A percentile compares a stretch with the other conserved stretches of the same genome.
These are phyloP conservation scores for Penicillium italicum DNA, from an alignment of 2,329 filamentous ascomycete genomes.

Conservation along the genomic window DNA sequence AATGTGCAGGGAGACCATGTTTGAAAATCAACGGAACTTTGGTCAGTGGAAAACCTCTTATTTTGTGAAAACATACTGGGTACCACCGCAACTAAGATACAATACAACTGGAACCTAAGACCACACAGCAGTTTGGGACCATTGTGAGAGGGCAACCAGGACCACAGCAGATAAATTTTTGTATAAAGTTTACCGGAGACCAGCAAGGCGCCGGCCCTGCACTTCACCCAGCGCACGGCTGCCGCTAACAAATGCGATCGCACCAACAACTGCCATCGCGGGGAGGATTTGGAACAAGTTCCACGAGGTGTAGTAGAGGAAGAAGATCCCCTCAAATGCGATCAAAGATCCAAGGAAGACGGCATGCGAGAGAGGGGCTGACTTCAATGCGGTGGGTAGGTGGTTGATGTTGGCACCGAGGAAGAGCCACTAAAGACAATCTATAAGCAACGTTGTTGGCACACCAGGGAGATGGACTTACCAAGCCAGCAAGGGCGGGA, in stretches of 20 bases:
- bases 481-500: conserved; percentile 66
- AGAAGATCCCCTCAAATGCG: conserved; percentile 86
- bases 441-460: conserved; percentile 7
- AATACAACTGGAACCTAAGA: neutral
- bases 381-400: conserved; percentile 67
- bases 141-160: neutral
- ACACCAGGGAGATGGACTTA: conserved; percentile 44
- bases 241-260: conserved; percentile 77
- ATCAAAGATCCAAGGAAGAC: conserved; percentile 85
- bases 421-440: conserved; percentile 62
- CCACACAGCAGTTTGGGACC: neutral
- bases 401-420: conserved; percentile 83
- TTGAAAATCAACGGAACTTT: neutral
- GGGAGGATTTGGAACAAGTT: conserved; percentile 87
- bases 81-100: conserved; percentile 20
- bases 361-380: conserved; percentile 74
- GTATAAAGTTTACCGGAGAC: conserved; percentile 51
- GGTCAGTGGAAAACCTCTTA: neutral
- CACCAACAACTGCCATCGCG: conserved; percentile 62
- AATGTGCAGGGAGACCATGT: neutral
- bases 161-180: neutral
- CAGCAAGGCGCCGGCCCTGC: conserved; percentile 78
- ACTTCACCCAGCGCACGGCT: conserved; percentile 90
- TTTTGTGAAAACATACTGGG: conserved; percentile 6
- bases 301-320: conserved; percentile 90